Conservation (phyloP, 2,329 filamentous ascomycete genomes). For the Paecilomyces variotii region DNA sequence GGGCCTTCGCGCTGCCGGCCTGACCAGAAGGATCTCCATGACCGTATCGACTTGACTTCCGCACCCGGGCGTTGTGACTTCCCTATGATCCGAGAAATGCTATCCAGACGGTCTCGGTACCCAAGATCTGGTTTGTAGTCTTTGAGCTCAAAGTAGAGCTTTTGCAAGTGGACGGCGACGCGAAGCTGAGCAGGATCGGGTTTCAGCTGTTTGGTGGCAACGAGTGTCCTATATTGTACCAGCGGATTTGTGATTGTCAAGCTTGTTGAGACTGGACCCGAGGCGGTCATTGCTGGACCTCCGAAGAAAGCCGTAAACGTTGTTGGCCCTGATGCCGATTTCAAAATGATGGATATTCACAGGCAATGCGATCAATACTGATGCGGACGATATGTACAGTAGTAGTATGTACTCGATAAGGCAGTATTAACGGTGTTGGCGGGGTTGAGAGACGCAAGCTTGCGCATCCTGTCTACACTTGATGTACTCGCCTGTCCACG, state of each 20-base stretch:
- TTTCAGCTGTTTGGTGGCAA: constrained; percentile 58
- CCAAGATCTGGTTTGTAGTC: constrained; percentile 68
- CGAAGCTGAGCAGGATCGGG: constrained; percentile 53
- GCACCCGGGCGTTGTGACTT: constrained; percentile 38
- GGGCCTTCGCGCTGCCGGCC: constrained; percentile 25
- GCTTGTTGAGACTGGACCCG: not conserved
- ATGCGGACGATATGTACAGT: not conserved
- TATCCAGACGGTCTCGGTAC: constrained; percentile 58
- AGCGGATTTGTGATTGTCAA: constrained; percentile 50
- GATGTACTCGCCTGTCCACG: not conserved
- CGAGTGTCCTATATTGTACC: constrained; percentile 64
- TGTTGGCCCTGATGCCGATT: not conserved
- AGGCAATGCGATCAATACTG: not conserved
- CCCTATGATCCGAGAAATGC: constrained; percentile 49
- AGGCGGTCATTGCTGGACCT: not conserved
- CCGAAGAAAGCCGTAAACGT: not conserved
- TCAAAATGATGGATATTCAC: not conserved
- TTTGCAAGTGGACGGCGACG: constrained; percentile 66
- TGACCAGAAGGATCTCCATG: not conserved
- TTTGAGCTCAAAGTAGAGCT: constrained; percentile 66
- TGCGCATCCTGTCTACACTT: not conserved
- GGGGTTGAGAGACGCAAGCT: not conserved
- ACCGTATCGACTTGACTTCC: not conserved
- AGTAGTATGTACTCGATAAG: not conserved
- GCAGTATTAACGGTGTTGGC: not conserved